These are phyloP conservation scores for Chytriomyces sp. DNA, from an alignment of 192 early-diverging fungal species.

Conservation along the genomic window DNA sequence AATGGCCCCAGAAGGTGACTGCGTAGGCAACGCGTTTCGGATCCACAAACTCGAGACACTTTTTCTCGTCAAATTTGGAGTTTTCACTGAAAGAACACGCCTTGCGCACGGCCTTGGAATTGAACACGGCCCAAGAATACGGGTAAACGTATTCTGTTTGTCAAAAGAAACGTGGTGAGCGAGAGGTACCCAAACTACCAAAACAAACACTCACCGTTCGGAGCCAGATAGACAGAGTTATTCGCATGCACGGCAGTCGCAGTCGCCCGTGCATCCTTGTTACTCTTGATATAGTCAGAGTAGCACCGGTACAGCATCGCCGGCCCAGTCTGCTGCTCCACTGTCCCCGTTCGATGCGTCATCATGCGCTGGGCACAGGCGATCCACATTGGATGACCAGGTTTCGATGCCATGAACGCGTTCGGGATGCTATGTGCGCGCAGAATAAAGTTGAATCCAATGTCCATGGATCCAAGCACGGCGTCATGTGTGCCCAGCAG, in stretches of 20 bases:
- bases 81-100: neutral
- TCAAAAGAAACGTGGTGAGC: neutral
- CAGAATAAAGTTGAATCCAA: neutral
- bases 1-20: conserved; percentile 10
- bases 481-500: neutral
- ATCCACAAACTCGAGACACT: conserved; percentile 24
- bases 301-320: conserved; percentile 29
- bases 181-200: neutral
- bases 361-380: conserved; percentile 28
- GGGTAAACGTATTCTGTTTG: neutral
- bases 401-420: conserved; percentile 47
- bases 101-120: neutral
- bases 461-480: conserved; percentile 18
- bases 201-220: neutral
- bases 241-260: no score
- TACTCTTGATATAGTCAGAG: neutral
- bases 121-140: conserved; percentile 20
- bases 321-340: conserved; percentile 44
- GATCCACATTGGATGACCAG: conserved; percentile 50
- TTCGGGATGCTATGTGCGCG: conserved; percentile 43
- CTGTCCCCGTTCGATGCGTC: neutral
- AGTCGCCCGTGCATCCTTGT: neutral
- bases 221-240: neutral
- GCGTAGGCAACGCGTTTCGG: conserved; percentile 2
- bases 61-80: neutral